Evolutionary conservation across 768 basidiomycete species (phyloP).

Genomic region (Mycena venus): DNA sequence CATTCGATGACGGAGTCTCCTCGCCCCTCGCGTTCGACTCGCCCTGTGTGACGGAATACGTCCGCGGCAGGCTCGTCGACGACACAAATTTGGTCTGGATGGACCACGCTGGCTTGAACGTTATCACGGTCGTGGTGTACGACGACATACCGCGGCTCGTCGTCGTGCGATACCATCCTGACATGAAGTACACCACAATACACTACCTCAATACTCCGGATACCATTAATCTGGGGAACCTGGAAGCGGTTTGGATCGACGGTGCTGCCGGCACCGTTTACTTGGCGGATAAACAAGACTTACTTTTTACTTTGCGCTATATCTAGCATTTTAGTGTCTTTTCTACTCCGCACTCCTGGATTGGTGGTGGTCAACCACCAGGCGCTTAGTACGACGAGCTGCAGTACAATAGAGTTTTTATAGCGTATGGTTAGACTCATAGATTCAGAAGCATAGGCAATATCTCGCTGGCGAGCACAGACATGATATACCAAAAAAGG

Average conservation of each 20-base stretch:
- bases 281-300: not conserved
- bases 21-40: constrained; percentile 23
- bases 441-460: too few relatives aligned
- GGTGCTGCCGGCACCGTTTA: constrained; percentile 21
- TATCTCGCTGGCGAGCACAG: too few relatives aligned
- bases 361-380: too few relatives aligned
- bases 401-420: too few relatives aligned
- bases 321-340: too few relatives aligned
- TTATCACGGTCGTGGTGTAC: constrained; percentile 3
- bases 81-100: constrained; percentile 12
- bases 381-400: too few relatives aligned
- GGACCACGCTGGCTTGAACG: constrained; percentile 30
- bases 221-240: not conserved
- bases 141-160: not conserved
- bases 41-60: not conserved
- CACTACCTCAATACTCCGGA: constrained; percentile 15
- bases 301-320: constrained; percentile 12
- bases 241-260: constrained; percentile 10
- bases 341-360: too few relatives aligned
- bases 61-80: not conserved
- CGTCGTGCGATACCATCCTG: constrained; percentile 26
- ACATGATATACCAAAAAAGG: too few relatives aligned
- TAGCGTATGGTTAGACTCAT: too few relatives aligned
- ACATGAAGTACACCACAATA: not conserved
- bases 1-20: constrained; percentile 1